Evolutionary conservation across 768 basidiomycete species (phyloP).

Genomic region (Tulasnella sp.): DNA sequence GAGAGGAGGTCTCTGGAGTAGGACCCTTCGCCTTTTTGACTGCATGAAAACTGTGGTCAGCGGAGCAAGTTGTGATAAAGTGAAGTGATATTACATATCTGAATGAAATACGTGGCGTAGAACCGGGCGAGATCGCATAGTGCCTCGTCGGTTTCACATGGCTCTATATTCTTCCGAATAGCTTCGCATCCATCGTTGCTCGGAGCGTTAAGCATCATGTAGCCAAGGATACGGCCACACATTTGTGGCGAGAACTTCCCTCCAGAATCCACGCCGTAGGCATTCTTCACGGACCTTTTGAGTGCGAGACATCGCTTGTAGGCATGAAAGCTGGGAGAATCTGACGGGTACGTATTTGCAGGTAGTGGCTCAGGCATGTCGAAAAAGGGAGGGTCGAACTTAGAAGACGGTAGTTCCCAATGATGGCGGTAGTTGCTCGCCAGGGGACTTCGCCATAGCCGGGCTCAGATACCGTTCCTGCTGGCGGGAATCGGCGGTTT

Average conservation of each 20-base stretch:
- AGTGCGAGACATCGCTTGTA: neutral
- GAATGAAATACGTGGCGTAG: conserved; percentile 8
- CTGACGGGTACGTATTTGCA: neutral
- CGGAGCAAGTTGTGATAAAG: neutral
- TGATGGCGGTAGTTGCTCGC: too few relatives aligned
- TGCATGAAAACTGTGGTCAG: conserved; percentile 11
- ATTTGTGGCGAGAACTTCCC: neutral
- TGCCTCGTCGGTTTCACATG: neutral
- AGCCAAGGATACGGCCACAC: conserved; percentile 16
- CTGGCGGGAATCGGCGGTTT: too few relatives aligned
- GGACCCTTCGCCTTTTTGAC: conserved; percentile 31
- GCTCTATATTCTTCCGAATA: neutral
- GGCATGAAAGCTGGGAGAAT: neutral
- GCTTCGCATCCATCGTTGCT: neutral
- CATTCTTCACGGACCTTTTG: neutral
- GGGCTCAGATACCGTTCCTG: too few relatives aligned
- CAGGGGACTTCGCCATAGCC: too few relatives aligned
- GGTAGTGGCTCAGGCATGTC: neutral
- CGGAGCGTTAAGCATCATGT: conserved; percentile 13
- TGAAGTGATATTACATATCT: neutral
- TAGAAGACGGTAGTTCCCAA: too few relatives aligned
- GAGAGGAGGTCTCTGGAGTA: conserved; percentile 33
- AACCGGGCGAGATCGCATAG: neutral
- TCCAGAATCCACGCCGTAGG: neutral
- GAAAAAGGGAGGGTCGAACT: neutral